These are phyloP conservation scores for Durio zibethinus DNA, from an alignment of 345 rosid species.

Conservation along the genomic window DNA sequence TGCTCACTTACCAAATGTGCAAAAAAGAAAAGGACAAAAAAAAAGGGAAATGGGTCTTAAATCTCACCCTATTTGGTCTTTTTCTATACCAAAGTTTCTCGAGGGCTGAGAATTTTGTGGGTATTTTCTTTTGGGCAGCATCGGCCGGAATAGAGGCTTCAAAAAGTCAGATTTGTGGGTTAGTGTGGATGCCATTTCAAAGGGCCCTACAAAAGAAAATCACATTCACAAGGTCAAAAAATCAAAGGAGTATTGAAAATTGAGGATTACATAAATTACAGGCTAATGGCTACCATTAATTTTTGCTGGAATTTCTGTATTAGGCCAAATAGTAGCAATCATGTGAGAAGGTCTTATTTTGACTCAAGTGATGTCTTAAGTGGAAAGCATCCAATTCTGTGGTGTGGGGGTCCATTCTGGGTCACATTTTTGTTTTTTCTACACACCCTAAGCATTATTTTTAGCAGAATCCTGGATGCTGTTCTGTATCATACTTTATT, in stretches of 20 bases:
- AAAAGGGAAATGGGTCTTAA: too few species aligned
- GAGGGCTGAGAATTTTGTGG: too few species aligned
- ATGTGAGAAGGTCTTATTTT: neutral
- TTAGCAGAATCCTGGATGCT: neutral
- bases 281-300: neutral
- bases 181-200: conserved; percentile 6
- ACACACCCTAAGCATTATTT: neutral
- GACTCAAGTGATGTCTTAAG: conserved; percentile 8
- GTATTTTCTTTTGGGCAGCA: neutral
- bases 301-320: neutral
- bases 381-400: conserved; percentile 4
- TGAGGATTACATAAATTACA: neutral
- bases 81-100: too few species aligned
- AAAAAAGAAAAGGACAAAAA: too few species aligned
- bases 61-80: too few species aligned
- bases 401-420: neutral
- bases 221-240: conserved; percentile 1
- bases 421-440: neutral
- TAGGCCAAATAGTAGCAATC: conserved; percentile 7
- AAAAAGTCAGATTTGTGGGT: conserved; percentile 16
- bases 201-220: conserved; percentile 5
- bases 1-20: neutral
- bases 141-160: neutral
- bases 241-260: neutral
- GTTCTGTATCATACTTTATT: neutral